Base-by-base conservation (phyloP, 176 grass and related monocot genomes). In the Oryza rufipogon region DNA sequence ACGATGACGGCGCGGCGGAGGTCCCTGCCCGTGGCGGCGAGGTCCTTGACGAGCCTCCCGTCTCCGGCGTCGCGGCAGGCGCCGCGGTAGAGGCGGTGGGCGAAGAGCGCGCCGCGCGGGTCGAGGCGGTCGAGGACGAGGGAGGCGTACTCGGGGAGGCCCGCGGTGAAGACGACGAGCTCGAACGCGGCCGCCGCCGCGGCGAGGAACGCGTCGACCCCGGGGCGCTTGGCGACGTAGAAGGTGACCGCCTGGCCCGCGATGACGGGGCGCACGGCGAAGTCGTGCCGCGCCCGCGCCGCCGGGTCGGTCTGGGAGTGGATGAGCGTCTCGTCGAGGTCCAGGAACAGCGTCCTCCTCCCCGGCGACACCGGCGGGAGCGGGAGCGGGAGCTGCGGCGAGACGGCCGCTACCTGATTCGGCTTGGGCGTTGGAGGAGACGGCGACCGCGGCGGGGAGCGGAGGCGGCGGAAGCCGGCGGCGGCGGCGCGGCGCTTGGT, bases 301-400 rank as follows among this genome's bases (percentile, higher is more conserved):
- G 36, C 0, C 3, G 92, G 92, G 30, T 94, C 92, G 3, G 88
- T 93, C 87, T 87, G 87, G 1, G 95, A 89, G 85, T 97, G 95
- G 70, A 97, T 86, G 38, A 94, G 87, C 11, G 95, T 97, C 92
- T 97, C 95, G 80, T 97, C 95, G 72, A 97, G 90, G 81, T 97
- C 95, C 15, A 97, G 84, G 86, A 94, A 94, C 33, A 94, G 76
- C 1, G 96, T 99, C 84, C 87, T 95, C 78, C 75, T 92, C 60
- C 63, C 76, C 5, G 88, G 83, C 5, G 47, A 75, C 6, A 79
- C 87, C 48, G 84, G 86, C 5, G 86, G 34, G 34, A 36, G 96
- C 8, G 86, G 95, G 2, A 58, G 54, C 1, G 54, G 54, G 1
- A 58, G 58, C 5, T 19, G 56, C 51, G 11, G 51, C 4, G 15